These are phyloP conservation scores for Hypsizygus marmoreus DNA, from an alignment of 768 basidiomycete species.

Conservation along the genomic window DNA sequence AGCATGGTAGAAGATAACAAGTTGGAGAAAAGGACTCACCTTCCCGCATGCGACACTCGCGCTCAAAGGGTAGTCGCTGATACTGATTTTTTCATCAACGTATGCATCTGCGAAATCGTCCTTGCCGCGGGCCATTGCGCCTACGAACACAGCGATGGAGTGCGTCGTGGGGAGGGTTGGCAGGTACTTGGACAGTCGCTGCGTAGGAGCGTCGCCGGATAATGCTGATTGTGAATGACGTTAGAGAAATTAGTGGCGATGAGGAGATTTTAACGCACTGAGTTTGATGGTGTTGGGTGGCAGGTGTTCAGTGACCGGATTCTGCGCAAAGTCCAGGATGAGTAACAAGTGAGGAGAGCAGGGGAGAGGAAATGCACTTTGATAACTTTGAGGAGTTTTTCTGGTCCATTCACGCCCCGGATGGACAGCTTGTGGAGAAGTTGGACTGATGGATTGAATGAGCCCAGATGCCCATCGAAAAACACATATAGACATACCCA, in stretches of 20 bases:
- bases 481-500: constrained; percentile 63
- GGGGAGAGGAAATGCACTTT: constrained; percentile 54
- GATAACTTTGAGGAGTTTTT: constrained; percentile 96
- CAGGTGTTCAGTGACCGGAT: constrained; percentile 92
- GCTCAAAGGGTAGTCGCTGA: constrained; percentile 91
- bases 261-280: constrained; percentile 53
- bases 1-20: background rate
- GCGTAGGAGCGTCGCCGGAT: constrained; percentile 86
- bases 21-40: constrained; percentile 61
- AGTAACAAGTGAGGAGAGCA: background rate
- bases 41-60: constrained; percentile 97
- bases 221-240: too few relatives aligned
- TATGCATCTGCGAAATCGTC: constrained; percentile 97
- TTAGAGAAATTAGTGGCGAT: constrained; percentile 2
- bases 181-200: constrained; percentile 81
- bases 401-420: constrained; percentile 93
- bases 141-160: constrained; percentile 92
- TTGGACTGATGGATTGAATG: constrained; percentile 66
- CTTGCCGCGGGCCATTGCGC: constrained; percentile 95
- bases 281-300: constrained; percentile 95
- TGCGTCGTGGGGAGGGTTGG: constrained; percentile 86
- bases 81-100: constrained; percentile 95
- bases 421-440: constrained; percentile 95
- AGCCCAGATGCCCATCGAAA: constrained; percentile 3
- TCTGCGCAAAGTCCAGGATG: constrained; percentile 47